Evolutionary conservation across 768 basidiomycete species (phyloP).

Genomic region (Antrodiella citrinella): DNA sequence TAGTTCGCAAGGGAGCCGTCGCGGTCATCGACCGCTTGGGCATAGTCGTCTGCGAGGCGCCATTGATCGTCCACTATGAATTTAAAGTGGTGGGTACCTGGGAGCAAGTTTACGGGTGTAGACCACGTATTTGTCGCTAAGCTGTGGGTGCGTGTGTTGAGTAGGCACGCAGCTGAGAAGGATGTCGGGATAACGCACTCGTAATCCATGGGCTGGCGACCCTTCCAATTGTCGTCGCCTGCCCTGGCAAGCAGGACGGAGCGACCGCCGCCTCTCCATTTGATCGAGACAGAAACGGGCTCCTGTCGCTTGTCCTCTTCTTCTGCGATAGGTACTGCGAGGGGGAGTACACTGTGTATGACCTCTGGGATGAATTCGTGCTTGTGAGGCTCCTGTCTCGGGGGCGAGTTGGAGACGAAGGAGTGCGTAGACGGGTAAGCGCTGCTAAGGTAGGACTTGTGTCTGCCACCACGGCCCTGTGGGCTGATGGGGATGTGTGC

Average conservation of each 20-base stretch:
- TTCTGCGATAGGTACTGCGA: conserved; percentile 34
- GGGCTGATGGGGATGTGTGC: conserved; percentile 29
- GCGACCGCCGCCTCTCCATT: conserved; percentile 59
- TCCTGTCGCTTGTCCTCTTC: conserved; percentile 24
- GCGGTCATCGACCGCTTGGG: conserved; percentile 80
- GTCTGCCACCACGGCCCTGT: conserved; percentile 22
- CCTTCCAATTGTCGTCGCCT: conserved; percentile 72
- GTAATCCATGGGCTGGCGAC: conserved; percentile 52
- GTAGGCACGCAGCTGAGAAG: conserved; percentile 8
- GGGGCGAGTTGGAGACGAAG: conserved; percentile 23
- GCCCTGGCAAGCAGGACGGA: conserved; percentile 63
- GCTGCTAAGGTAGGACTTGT: conserved; percentile 26
- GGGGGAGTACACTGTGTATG: conserved; percentile 56
- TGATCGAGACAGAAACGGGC: conserved; percentile 39
- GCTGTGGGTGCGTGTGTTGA: conserved; percentile 6
- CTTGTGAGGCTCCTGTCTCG: conserved; percentile 18
- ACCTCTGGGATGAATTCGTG: conserved; percentile 45
- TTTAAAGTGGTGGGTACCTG: conserved; percentile 90
- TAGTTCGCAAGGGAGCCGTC: conserved; percentile 94
- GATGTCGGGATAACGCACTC: conserved; percentile 38
- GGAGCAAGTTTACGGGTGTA: conserved; percentile 48
- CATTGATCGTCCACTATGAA: conserved; percentile 91
- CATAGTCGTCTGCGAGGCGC: conserved; percentile 71
- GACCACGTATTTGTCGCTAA: conserved; percentile 30
- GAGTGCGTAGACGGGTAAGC: conserved; percentile 39